These are phyloP conservation scores for Elsinoe necatrix DNA, from an alignment of 2,329 filamentous ascomycete species.

Conservation along the genomic window DNA sequence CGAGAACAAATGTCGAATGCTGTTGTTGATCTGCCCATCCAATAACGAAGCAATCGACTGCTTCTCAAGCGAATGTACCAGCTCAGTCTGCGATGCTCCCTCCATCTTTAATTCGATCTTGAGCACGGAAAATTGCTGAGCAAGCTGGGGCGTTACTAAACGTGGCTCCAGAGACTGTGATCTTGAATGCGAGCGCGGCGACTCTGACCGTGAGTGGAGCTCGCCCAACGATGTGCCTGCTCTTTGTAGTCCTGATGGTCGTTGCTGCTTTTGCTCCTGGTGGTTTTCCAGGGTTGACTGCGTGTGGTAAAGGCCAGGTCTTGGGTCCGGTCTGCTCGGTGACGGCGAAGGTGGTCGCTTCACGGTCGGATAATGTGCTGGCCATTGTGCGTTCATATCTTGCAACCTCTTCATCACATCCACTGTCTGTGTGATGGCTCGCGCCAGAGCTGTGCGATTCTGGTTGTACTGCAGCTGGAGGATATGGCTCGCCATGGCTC, in stretches of 20 bases:
- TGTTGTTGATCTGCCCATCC: conserved; percentile 89
- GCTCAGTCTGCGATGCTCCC: conserved; percentile 72
- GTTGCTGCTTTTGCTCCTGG: conserved; percentile 34
- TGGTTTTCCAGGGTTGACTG: conserved; percentile 51
- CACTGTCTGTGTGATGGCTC: conserved; percentile 78
- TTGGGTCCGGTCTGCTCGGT: conserved; percentile 42
- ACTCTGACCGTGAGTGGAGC: conserved; percentile 53
- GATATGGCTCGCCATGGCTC: conserved; percentile 68
- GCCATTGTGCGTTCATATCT: conserved; percentile 85
- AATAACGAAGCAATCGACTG: conserved; percentile 79
- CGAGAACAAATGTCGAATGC: conserved; percentile 78
- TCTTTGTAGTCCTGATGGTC: conserved; percentile 52
- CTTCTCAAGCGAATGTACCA: conserved; percentile 93
- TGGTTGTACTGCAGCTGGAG: conserved; percentile 93
- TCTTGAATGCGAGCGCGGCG: conserved; percentile 36
- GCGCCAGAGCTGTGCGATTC: conserved; percentile 76
- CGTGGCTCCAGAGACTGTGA: conserved; percentile 56
- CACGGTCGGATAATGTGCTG: conserved; percentile 86
- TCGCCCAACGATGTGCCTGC: conserved; percentile 64
- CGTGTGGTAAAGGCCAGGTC: conserved; percentile 56
- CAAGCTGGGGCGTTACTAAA: conserved; percentile 82
- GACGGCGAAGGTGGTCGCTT: conserved; percentile 45
- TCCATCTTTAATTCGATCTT: conserved; percentile 93
- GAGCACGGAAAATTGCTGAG: conserved; percentile 89
- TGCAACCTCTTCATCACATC: conserved; percentile 77